Base-by-base conservation (phyloP, 306 rosid species). In the Cercis canadensis region DNA sequence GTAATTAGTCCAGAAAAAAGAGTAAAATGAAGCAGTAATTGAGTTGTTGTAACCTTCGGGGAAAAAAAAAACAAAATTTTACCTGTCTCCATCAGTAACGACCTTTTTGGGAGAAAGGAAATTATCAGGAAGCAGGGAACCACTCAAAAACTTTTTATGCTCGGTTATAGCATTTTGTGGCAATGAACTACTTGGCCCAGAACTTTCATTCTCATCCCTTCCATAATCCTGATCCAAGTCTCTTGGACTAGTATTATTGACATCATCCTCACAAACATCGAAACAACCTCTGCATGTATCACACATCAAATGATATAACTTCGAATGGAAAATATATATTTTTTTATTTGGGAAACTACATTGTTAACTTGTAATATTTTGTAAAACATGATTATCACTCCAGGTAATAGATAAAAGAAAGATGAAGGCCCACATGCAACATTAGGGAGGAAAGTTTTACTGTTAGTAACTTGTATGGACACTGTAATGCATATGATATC, bases 201-300 rank as follows among this genome's bases (percentile, higher is more conserved):
- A 83, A 47, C 77, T 74, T 81, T 75, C 96, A 64, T 75, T 84
- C 58, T 77, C 78, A 49, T 29, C 67, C 81, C 83, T 83, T 71
- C 89, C 94, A 84, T 77, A 75, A 76, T 83, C 93, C 58, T 62
- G 81, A 75, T 69, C 79, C 52, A 50, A 60, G 69, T 70, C 76
- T 71, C 69, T 81, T 29, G 87, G 92, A 75, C 92, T 88, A 58
- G 71, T 81, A 31, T 73, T 71, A 80, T 62, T 88, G 69, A 11
- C 83, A 68, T 86, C 91, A 24, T 86, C 89, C 76, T 86, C 91
- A 41, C 72, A 49, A 32, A 86, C 57, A 82, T 90, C 96, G 79
- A 86, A 88, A 77, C 95, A 88, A 75, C 89, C 89, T 84, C 98
- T 92, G 92, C 87, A 80, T 46, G 76, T 53, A 45, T 65, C 21